These are phyloP conservation scores for Alternaria alternata DNA, from an alignment of 2,329 filamentous ascomycete species.

Conservation along the genomic window DNA sequence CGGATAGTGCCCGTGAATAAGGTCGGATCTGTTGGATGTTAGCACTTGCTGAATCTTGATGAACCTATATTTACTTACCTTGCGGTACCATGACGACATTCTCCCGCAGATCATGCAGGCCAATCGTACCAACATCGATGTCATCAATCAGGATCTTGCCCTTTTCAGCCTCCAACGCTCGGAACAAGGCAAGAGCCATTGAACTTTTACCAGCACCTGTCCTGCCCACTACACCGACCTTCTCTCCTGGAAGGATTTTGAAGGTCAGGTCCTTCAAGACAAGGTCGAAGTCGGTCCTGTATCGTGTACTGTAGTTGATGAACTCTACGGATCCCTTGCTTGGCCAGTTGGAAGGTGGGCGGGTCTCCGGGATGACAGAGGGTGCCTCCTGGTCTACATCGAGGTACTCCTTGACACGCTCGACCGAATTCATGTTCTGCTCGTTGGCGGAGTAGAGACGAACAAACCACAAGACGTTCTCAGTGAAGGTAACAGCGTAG, in stretches of 20 bases:
- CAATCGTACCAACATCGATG: constrained; percentile 88
- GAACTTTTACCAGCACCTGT: constrained; percentile 98
- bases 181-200: constrained; percentile 89
- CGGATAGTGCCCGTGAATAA: constrained; percentile 92
- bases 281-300: constrained; percentile 84
- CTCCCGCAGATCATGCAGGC: constrained; percentile 90
- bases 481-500: constrained; percentile 95
- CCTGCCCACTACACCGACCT: constrained; percentile 94
- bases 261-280: constrained; percentile 86
- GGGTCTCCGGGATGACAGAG: constrained; percentile 77
- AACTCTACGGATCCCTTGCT: constrained; percentile 87
- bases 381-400: constrained; percentile 94
- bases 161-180: constrained; percentile 87
- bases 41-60: constrained; percentile 14
- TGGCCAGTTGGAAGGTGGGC: constrained; percentile 84
- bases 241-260: constrained; percentile 84
- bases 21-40: constrained; percentile 72
- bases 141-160: constrained; percentile 91
- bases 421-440: constrained; percentile 99
- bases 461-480: constrained; percentile 96
- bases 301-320: constrained; percentile 85
- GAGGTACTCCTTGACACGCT: constrained; percentile 96
- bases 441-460: constrained; percentile 93
- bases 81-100: constrained; percentile 98
- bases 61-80: constrained; percentile 38